Evolutionary conservation across 179 eudicot genomes (phyloP), one percentile per base, ranked within the genome.

Genomic region (Beta macrorhiza): DNA sequence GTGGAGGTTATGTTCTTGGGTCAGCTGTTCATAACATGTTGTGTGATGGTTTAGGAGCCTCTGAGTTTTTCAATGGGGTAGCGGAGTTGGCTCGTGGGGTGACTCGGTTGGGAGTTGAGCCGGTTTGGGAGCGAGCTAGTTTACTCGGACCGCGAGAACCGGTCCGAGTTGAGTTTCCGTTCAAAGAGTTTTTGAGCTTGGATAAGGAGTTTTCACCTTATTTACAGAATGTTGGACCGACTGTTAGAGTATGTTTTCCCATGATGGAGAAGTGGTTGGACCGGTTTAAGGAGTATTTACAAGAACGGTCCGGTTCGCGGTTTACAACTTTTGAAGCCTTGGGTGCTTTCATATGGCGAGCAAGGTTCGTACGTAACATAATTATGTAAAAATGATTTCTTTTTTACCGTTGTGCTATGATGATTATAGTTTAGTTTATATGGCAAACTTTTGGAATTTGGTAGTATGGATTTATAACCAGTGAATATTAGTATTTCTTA

Each of bases 311-410:
- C 79, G 93, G 92, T 47, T 88, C 72, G 10, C 87, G 76, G 19
- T 91, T 85, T 68, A 92, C 97, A 19, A 91, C 93, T 0, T 92
- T 92, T 68, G 97, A 92, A 85, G 97, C 94, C 49, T 79, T 92
- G 82, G 94, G 94, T 74, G 92, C 94, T 78, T 88, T 83, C 82
- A 89, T 82, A 49, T 82, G 81, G 80, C 77, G 69, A 25, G 79
- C 84, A 82, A 82, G 75, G 81, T 82, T 44, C n/a, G n/a, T n/a
- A n/a, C 5, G 72, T 62, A 45, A 32, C 37, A 32, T 32, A 2
- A n/a, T 32, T 32, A 32, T 32, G 37, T 32, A 2, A 32, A 32
- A 32, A 32, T 32, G 37, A 32, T 32, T 32, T 32, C 37, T 0
- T 32, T 32, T 32, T 32, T 32, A 32, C 37, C 2, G 37, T 32